phyloP scores from a whole-genome alignment of 2,329 filamentous ascomycete genomes.

The Thelonectria discophora region DNA sequence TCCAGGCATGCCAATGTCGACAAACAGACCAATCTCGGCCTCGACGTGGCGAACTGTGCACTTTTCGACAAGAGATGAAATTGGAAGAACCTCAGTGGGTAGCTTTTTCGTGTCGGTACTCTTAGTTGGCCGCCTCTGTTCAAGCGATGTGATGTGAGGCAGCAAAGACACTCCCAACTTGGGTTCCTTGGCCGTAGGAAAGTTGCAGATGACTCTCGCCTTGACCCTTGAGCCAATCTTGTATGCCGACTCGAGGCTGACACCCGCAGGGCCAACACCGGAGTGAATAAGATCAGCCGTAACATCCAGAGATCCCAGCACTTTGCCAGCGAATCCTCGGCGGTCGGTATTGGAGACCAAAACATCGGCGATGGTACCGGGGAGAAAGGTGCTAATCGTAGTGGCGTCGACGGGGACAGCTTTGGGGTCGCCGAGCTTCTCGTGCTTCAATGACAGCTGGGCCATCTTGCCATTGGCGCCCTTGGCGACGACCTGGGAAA shows the following conservation, averaged over 20 bases:
- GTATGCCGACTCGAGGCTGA: slow-evolving; percentile 79
- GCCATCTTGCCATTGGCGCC: slow-evolving; percentile 82
- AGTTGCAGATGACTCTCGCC: slow-evolving; percentile 87
- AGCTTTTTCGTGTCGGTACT: slow-evolving; percentile 51
- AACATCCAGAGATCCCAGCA: slow-evolving; percentile 90
- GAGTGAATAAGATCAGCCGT: slow-evolving; percentile 93
- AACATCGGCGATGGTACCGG: slow-evolving; percentile 89
- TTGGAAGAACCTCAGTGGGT: slow-evolving; percentile 69
- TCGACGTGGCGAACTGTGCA: slow-evolving; percentile 85
- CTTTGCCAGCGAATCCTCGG: slow-evolving; percentile 84
- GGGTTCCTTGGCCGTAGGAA: slow-evolving; percentile 78
- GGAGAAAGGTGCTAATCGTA: slow-evolving; percentile 88
- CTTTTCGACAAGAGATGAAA: slow-evolving; percentile 79
- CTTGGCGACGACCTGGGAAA: slow-evolving; percentile 82
- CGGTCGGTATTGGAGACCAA: slow-evolving; percentile 79
- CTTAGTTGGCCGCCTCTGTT: slow-evolving; percentile 51
- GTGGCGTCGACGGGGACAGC: slow-evolving; percentile 78
- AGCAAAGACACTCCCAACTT: slow-evolving; percentile 90
- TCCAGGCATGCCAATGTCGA: slow-evolving; percentile 70
- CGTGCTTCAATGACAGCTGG: slow-evolving; percentile 81
- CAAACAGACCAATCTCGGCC: slow-evolving; percentile 80
- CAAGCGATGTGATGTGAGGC: slow-evolving; percentile 79
- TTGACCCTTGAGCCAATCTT: slow-evolving; percentile 86
- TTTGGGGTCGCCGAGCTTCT: slow-evolving; percentile 72
- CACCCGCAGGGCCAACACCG: slow-evolving; percentile 73